A percentile compares a stretch with the other conserved stretches of the same genome.
Evolutionary conservation across 176 grass and related monocot genomes (phyloP).

Genomic region (Saccharum officinarum): DNA sequence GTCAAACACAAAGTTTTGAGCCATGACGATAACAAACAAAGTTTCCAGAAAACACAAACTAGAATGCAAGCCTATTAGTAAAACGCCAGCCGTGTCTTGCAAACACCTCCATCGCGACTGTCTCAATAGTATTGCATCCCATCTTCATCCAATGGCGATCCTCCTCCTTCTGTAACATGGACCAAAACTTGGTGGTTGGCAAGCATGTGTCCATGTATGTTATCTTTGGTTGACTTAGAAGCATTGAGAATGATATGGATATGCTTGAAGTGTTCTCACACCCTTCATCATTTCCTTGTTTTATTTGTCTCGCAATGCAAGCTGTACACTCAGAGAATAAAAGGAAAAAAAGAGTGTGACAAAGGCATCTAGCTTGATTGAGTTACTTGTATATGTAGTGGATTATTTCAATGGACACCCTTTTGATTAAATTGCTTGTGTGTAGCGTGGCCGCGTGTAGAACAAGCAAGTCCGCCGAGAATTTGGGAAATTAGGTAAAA

Average conservation of each 20-base stretch:
- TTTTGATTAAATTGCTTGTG: background rate
- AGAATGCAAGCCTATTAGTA: too few relatives aligned
- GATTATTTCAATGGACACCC: background rate
- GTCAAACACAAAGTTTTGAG: too few relatives aligned
- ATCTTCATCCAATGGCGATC: too few relatives aligned
- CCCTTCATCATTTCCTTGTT: constrained; percentile 7
- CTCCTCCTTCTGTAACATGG: too few relatives aligned
- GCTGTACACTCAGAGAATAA: background rate
- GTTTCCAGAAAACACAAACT: too few relatives aligned
- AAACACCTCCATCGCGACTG: too few relatives aligned
- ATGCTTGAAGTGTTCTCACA: constrained; percentile 9
- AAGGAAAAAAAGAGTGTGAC: background rate
- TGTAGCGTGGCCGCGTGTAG: constrained; percentile 10
- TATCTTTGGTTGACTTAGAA: constrained; percentile 23
- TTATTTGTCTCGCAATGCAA: constrained; percentile 1
- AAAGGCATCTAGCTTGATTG: background rate
- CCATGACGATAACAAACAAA: too few relatives aligned
- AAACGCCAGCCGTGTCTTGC: too few relatives aligned
- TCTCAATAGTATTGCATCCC: too few relatives aligned
- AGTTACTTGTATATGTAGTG: background rate
- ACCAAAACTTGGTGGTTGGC: too few relatives aligned
- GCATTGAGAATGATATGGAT: constrained; percentile 4
- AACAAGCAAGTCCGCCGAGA: constrained; percentile 4
- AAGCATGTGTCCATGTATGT: background rate
- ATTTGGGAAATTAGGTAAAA: background rate